Evolutionary conservation across 2,329 filamentous ascomycete species (phyloP).

Genomic region (Colletotrichum godetiae): DNA sequence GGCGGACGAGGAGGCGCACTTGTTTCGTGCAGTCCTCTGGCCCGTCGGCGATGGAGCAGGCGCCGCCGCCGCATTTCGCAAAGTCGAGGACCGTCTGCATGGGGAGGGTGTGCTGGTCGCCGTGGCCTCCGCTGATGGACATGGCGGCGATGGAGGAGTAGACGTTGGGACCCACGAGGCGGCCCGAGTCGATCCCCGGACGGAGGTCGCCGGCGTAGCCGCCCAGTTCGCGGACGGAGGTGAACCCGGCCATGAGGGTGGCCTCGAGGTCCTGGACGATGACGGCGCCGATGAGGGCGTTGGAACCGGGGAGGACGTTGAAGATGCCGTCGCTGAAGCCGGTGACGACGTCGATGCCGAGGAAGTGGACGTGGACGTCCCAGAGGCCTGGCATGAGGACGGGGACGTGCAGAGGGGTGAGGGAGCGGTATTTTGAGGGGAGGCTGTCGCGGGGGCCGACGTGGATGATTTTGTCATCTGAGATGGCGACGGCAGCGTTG

Average conservation of each 20-base stretch:
- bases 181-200: conserved; percentile 54
- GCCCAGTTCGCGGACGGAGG: conserved; percentile 60
- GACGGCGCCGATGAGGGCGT: conserved; percentile 51
- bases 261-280: conserved; percentile 52
- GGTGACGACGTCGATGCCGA: conserved; percentile 44
- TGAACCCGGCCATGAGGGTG: conserved; percentile 61
- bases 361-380: conserved; percentile 63
- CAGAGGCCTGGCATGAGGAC: conserved; percentile 63
- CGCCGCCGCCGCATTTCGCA: conserved; percentile 44
- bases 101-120: conserved; percentile 54
- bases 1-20: conserved; percentile 55
- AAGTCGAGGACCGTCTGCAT: conserved; percentile 46
- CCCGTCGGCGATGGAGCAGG: conserved; percentile 55
- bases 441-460: conserved; percentile 47
- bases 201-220: conserved; percentile 58
- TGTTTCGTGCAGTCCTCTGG: conserved; percentile 55
- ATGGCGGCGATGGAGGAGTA: conserved; percentile 58
- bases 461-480: conserved; percentile 52
- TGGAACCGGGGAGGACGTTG: conserved; percentile 38
- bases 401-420: conserved; percentile 48
- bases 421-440: conserved; percentile 45
- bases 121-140: conserved; percentile 61
- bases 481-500: conserved; percentile 51
- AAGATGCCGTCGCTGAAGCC: conserved; percentile 33
- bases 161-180: conserved; percentile 59